phyloP scores from a whole-genome alignment of 208 protist species.

The Leishmania lainsoni region DNA sequence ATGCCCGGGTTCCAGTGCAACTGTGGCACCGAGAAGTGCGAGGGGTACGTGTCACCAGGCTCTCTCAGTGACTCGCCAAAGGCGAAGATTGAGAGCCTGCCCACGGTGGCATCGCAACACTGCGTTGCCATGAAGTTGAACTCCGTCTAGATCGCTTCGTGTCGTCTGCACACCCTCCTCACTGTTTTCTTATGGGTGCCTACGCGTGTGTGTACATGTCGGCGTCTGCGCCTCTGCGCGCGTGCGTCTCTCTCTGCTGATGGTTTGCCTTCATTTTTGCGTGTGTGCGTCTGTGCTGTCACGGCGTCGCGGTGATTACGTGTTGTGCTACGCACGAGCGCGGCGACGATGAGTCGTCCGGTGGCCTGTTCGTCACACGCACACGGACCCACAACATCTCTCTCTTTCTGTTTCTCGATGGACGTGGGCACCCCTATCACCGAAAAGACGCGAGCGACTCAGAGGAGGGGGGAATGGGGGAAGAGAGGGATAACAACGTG shows the following conservation, averaged over 20 bases:
- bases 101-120: slow-evolving; percentile 11
- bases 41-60: slow-evolving; percentile 46
- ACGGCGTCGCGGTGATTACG: too few species aligned
- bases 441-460: too few species aligned
- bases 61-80: slow-evolving; percentile 34
- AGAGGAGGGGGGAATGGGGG: too few species aligned
- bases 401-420: too few species aligned
- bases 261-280: neutral
- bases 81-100: slow-evolving; percentile 2
- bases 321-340: too few species aligned
- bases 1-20: slow-evolving; percentile 78
- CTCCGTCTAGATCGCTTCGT: neutral
- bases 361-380: too few species aligned
- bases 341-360: too few species aligned
- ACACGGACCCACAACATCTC: too few species aligned
- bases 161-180: too few species aligned
- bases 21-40: slow-evolving; percentile 58
- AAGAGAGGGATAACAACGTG: too few species aligned
- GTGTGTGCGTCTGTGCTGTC: neutral
- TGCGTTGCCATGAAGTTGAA: slow-evolving; percentile 19
- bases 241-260: neutral
- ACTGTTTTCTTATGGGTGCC: neutral
- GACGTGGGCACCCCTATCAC: too few species aligned
- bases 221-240: neutral
- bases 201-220: neutral